Percentiles rank a stretch among this genome's conserved stretches.
phyloP scores from a whole-genome alignment of 768 basidiomycete genomes.

The Hericium alpestre region DNA sequence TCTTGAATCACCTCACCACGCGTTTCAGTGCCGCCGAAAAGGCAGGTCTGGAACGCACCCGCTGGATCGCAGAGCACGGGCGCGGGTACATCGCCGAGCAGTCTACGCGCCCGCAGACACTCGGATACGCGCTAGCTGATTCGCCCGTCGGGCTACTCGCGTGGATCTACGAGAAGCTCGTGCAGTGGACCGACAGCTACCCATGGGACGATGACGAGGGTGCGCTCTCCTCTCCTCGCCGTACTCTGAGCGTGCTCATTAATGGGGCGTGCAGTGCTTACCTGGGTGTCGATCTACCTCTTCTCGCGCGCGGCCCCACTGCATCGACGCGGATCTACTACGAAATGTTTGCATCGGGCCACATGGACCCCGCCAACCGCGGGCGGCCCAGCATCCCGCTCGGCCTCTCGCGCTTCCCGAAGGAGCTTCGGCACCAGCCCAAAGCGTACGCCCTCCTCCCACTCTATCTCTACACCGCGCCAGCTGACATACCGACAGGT shows the following conservation, averaged over 20 bases:
- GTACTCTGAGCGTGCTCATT: too few relatives aligned
- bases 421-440: slow-evolving; percentile 30
- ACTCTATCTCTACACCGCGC: neutral
- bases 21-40: slow-evolving; percentile 26
- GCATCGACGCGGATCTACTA: slow-evolving; percentile 52
- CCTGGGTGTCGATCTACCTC: slow-evolving; percentile 50
- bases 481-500: neutral
- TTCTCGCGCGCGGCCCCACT: slow-evolving; percentile 48
- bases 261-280: slow-evolving; percentile 31
- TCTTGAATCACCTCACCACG: slow-evolving; percentile 17
- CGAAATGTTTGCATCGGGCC: slow-evolving; percentile 21
- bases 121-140: slow-evolving; percentile 42
- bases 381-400: slow-evolving; percentile 26
- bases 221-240: slow-evolving; percentile 3
- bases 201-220: slow-evolving; percentile 48
- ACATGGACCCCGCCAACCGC: neutral
- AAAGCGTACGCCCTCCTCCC: slow-evolving; percentile 23
- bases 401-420: slow-evolving; percentile 43
- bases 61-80: slow-evolving; percentile 22
- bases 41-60: slow-evolving; percentile 23
- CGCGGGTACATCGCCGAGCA: slow-evolving; percentile 31
- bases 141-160: slow-evolving; percentile 36
- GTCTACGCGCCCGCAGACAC: slow-evolving; percentile 18
- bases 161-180: slow-evolving; percentile 24
- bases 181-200: slow-evolving; percentile 31